Conservation (phyloP, 139 green algal species). For the Coccomyxa sp. region DNA sequence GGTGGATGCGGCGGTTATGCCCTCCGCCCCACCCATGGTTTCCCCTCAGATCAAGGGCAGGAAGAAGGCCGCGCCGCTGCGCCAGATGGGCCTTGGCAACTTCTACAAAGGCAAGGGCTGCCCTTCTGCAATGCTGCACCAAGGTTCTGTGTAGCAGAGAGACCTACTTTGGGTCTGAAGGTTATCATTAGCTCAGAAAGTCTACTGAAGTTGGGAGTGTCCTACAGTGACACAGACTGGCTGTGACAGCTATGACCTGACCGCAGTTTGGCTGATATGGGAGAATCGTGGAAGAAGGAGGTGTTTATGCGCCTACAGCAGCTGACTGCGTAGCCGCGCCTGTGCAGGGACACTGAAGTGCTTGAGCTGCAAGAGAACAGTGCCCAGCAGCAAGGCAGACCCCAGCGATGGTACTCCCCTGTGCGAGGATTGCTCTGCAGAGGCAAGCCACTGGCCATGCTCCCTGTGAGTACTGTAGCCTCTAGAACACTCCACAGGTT, state of each 20-base stretch:
- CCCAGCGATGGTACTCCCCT: constrained; percentile 25
- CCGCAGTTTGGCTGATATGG: not conserved
- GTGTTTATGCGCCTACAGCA: no score
- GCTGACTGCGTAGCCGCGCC: no score
- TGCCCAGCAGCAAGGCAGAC: constrained; percentile 3
- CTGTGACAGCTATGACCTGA: not conserved
- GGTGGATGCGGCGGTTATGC: constrained; percentile 10
- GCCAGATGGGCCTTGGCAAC: constrained; percentile 25
- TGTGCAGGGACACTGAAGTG: constrained; percentile 32
- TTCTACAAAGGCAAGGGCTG: constrained; percentile 31
- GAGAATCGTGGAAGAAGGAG: not conserved
- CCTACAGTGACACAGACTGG: not conserved
- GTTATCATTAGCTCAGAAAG: not conserved
- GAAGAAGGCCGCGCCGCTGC: not conserved
- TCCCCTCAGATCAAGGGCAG: not conserved
- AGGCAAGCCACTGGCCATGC: no score
- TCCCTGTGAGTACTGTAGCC: no score
- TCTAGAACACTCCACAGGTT: no score
- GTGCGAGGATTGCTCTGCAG: constrained; percentile 31
- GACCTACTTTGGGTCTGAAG: not conserved
- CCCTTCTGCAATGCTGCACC: not conserved
- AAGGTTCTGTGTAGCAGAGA: not conserved
- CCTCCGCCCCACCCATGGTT: not conserved
- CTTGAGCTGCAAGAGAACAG: constrained; percentile 39
- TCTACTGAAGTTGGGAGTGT: not conserved